Evolutionary conservation across 768 basidiomycete genomes (phyloP).

Genomic region (Rhodosporidiobolus sp.): DNA sequence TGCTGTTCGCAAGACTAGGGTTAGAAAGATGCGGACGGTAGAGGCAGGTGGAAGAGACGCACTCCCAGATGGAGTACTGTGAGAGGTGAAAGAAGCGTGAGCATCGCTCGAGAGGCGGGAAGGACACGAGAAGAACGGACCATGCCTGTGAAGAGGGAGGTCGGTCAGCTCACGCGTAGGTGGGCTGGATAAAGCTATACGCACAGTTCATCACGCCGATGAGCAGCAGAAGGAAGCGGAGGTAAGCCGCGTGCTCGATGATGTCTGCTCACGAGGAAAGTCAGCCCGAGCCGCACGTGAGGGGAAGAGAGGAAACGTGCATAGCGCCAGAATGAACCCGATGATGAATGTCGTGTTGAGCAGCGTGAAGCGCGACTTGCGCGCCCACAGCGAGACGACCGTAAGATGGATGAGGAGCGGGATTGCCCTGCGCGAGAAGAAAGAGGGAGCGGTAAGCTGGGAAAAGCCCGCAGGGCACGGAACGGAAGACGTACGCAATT

Average conservation of each 20-base stretch:
- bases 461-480: fast-evolving
- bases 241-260: conserved; percentile 20
- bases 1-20: background rate
- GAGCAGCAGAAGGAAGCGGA: conserved; percentile 25
- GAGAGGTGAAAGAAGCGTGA: background rate
- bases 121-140: background rate
- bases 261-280: conserved; percentile 7
- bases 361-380: conserved; percentile 27
- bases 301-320: background rate
- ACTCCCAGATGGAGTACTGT: conserved; percentile 35
- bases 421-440: conserved; percentile 20
- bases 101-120: background rate
- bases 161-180: background rate
- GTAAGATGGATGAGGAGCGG: conserved; percentile 17
- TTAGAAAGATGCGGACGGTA: background rate
- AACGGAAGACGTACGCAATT: conserved; percentile 15
- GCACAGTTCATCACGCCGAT: conserved; percentile 31
- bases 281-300: background rate
- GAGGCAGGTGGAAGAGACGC: background rate
- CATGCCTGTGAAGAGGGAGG: conserved; percentile 8
- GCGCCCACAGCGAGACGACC: conserved; percentile 18
- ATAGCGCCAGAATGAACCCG: conserved; percentile 20
- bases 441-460: no score
- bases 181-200: background rate
- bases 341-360: conserved; percentile 5